Conservation (phyloP, 768 basidiomycete genomes). For the Tricholoma sp. region DNA sequence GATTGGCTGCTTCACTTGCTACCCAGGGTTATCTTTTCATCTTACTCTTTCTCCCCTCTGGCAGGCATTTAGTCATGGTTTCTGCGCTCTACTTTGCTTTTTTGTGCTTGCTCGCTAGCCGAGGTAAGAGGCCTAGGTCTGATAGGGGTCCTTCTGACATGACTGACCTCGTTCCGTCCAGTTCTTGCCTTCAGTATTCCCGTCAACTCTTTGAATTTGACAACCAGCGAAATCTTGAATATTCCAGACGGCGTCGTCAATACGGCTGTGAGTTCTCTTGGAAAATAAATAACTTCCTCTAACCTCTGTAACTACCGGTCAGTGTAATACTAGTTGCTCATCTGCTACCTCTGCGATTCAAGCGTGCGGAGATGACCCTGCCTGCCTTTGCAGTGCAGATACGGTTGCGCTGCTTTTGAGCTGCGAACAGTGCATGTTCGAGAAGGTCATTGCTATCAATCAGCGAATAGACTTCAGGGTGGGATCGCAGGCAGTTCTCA, state of each 20-base stretch:
- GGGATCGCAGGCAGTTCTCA: slow-evolving; percentile 56
- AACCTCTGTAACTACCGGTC: slow-evolving; percentile 14
- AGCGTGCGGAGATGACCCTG: slow-evolving; percentile 40
- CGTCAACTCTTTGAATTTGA: slow-evolving; percentile 33
- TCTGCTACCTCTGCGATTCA: slow-evolving; percentile 20
- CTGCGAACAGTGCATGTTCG: slow-evolving; percentile 70
- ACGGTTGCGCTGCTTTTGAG: slow-evolving; percentile 37
- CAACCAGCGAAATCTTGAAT: slow-evolving; percentile 39
- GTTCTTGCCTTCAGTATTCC: slow-evolving; percentile 47
- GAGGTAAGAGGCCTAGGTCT: slow-evolving; percentile 36
- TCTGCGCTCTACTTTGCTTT: slow-evolving; percentile 28
- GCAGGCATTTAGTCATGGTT: slow-evolving; percentile 18
- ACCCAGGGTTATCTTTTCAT: neutral
- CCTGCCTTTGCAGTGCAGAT: slow-evolving; percentile 48
- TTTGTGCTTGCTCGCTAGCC: slow-evolving; percentile 47
- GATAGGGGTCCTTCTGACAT: neutral
- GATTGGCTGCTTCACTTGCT: too few species aligned
- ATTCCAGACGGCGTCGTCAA: slow-evolving; percentile 27
- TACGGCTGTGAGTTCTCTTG: slow-evolving; percentile 24
- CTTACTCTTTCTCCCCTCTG: slow-evolving; percentile 9
- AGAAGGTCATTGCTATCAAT: slow-evolving; percentile 46
- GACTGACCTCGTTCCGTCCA: slow-evolving; percentile 2
- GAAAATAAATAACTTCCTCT: slow-evolving; percentile 14
- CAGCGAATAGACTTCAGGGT: slow-evolving; percentile 43
- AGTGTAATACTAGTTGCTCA: slow-evolving; percentile 34